Evolutionary conservation across 2,329 filamentous ascomycete species (phyloP).

Genomic region (Tetracladium maxilliforme): DNA sequence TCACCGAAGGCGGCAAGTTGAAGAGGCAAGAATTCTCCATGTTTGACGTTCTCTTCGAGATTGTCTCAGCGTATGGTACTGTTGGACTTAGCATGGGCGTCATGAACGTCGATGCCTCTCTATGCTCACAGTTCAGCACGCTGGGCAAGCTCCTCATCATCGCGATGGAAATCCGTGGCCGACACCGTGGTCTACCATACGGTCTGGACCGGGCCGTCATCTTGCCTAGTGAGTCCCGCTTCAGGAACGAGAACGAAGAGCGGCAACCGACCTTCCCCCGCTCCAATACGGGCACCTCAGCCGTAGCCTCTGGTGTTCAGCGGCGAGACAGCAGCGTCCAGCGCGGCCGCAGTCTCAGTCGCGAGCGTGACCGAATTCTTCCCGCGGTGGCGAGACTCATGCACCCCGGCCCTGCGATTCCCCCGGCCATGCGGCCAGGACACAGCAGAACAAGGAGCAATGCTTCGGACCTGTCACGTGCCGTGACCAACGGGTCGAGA

Average conservation of each 20-base stretch:
- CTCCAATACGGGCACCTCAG: background rate
- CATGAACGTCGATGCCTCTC: slow-evolving; percentile 57
- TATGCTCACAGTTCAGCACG: slow-evolving; percentile 67
- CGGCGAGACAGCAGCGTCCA: too few relatives aligned
- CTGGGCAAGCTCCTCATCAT: slow-evolving; percentile 53
- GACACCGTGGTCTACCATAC: slow-evolving; percentile 54
- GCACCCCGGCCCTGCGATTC: too few relatives aligned
- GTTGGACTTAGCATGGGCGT: slow-evolving; percentile 86
- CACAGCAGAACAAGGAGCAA: too few relatives aligned
- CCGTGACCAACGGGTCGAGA: too few relatives aligned
- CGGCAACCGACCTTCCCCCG: slow-evolving; percentile 22
- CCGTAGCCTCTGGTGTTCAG: too few relatives aligned
- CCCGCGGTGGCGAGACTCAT: too few relatives aligned
- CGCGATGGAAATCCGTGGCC: slow-evolving; percentile 55
- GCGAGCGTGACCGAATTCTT: too few relatives aligned
- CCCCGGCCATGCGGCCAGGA: too few relatives aligned
- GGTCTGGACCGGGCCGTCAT: slow-evolving; percentile 58
- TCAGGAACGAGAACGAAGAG: slow-evolving; percentile 41
- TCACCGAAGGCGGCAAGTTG: slow-evolving; percentile 66
- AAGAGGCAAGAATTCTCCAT: slow-evolving; percentile 48
- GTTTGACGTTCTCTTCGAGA: slow-evolving; percentile 66
- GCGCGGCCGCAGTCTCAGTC: too few relatives aligned
- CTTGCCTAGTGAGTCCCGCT: slow-evolving; percentile 48
- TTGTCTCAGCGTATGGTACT: slow-evolving; percentile 85
- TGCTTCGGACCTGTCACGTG: too few relatives aligned